Base-by-base conservation (phyloP, 306 rosid species). In the Begonia peltatifolia region DNA sequence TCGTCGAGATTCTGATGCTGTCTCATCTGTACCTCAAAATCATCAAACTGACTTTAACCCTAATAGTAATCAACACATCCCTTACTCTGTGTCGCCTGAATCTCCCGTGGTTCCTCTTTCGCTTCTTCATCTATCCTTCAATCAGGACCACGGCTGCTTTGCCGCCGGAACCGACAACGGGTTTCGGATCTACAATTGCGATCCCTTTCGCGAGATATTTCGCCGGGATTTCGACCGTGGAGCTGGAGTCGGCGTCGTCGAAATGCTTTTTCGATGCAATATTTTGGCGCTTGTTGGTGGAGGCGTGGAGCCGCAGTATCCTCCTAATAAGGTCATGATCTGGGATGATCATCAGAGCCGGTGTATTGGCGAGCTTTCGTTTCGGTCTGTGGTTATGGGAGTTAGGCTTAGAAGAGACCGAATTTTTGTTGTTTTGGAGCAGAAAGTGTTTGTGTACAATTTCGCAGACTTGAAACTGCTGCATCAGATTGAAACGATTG, bases 311-410 rank as follows among this genome's bases (percentile, higher is more conserved):
- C 71, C 87, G 52, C 77, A 79, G n/a, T 79, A 83, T 44, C 94
- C 92, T 16, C 86, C 99, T 18, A 79, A 78, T 74, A 90, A 90
- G 73, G 99, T 86, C 64, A 60, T 86, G 83, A 83, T 90, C 61
- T 90, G 95, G 99, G 88, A 90, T 75, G 99, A 90, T 75, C 76
- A 86, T 71, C 84, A 86, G 72, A 76, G 94, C 69, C 76, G 78
- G 46, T 74, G 86, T 77, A 80, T 90, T 49, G 78, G 92, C 60
- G 99, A 86, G 58, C 80, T 85, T 63, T 70, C 95, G 47, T 90
- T 72, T 71, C 78, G 92, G 71, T 86, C 95, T 53, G 95, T 84
- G 59, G 79, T 86, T 64, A 79, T 81, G 54, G 85, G 83, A 1
- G 99, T 90, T 58, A 85, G 71, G 66, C 76, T 90, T 61, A 83